Conservation (phyloP, 1,284 basidiomycete genomes). For the Meira nashicola region DNA sequence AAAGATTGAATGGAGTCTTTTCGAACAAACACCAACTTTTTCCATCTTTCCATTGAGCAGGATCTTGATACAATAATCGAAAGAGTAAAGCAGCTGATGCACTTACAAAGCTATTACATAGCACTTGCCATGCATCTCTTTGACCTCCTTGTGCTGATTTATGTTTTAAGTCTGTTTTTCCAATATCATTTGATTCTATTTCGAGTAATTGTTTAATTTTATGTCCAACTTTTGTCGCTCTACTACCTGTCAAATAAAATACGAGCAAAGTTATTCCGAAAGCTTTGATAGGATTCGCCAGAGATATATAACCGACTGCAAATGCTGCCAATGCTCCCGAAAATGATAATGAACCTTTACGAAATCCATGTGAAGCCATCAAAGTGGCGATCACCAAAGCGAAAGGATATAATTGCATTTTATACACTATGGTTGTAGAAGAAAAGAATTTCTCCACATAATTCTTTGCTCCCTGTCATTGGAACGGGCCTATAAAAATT, state of each 20-base stretch:
- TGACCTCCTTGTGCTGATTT: slow-evolving; percentile 27
- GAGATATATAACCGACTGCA: slow-evolving; percentile 32
- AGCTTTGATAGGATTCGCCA: slow-evolving; percentile 37
- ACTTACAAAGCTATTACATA: slow-evolving; percentile 31
- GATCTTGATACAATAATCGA: slow-evolving; percentile 12
- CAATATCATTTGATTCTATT: slow-evolving; percentile 56
- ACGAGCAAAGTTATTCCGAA: slow-evolving; percentile 37
- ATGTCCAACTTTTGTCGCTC: slow-evolving; percentile 70
- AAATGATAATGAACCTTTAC: slow-evolving; percentile 37
- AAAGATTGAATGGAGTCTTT: slow-evolving; percentile 10
- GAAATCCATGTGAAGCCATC: slow-evolving; percentile 18
- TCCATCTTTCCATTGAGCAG: slow-evolving; percentile 8
- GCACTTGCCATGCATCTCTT: slow-evolving; percentile 33
- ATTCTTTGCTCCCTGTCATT: neutral
- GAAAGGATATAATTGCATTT: slow-evolving; percentile 5
- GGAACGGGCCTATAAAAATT: no score
- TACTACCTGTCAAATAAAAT: slow-evolving; percentile 66
- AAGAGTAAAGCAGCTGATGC: slow-evolving; percentile 13
- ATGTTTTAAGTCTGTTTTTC: slow-evolving; percentile 9
- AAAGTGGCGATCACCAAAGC: slow-evolving; percentile 5
- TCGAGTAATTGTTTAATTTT: slow-evolving; percentile 68
- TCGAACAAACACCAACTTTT: slow-evolving; percentile 8
- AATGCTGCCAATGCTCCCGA: slow-evolving; percentile 34
- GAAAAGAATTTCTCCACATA: neutral
- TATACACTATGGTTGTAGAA: neutral